phyloP scores from a whole-genome alignment of 208 protist species.

The Crithidia fasciculata region DNA sequence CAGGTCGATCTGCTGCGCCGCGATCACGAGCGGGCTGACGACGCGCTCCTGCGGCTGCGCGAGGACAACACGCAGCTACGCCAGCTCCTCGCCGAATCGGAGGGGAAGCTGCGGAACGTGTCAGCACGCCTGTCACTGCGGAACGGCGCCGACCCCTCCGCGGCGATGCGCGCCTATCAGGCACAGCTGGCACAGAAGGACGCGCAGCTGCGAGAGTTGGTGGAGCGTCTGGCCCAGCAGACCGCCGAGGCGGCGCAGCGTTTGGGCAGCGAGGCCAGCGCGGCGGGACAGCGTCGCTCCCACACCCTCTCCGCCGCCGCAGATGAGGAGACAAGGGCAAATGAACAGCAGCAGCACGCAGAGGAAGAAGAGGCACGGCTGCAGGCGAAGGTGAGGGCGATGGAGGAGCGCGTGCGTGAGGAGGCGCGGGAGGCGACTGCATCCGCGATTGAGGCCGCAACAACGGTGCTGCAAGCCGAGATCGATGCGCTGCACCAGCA shows the following conservation, averaged over 20 bases:
- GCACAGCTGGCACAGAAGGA: slow-evolving; percentile 36
- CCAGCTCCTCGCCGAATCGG: slow-evolving; percentile 19
- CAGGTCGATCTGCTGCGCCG: slow-evolving; percentile 39
- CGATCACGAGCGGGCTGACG: slow-evolving; percentile 7
- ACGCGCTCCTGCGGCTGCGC: slow-evolving; percentile 1
- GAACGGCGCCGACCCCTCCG: slow-evolving; percentile 17
- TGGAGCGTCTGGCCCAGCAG: slow-evolving; percentile 2
- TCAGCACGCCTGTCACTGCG: slow-evolving; percentile 20
- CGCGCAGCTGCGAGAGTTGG: slow-evolving; percentile 28
- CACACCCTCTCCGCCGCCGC: neutral
- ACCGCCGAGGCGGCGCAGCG: slow-evolving; percentile 2
- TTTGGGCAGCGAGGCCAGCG: slow-evolving; percentile 2
- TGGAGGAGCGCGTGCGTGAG: neutral
- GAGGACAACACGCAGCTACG: slow-evolving; percentile 35
- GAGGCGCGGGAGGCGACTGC: neutral
- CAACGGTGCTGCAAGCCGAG: slow-evolving; percentile 2
- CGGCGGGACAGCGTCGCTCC: neutral
- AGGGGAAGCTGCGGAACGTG: slow-evolving; percentile 28
- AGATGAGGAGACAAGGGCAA: neutral
- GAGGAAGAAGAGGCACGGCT: neutral
- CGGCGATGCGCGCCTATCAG: slow-evolving; percentile 22
- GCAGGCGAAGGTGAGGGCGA: too few species aligned
- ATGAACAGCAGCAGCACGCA: neutral
- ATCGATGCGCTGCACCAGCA: neutral
- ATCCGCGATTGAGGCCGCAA: neutral